Conservation (phyloP, 169 alveolate species). For the Cytauxzoon felis region DNA sequence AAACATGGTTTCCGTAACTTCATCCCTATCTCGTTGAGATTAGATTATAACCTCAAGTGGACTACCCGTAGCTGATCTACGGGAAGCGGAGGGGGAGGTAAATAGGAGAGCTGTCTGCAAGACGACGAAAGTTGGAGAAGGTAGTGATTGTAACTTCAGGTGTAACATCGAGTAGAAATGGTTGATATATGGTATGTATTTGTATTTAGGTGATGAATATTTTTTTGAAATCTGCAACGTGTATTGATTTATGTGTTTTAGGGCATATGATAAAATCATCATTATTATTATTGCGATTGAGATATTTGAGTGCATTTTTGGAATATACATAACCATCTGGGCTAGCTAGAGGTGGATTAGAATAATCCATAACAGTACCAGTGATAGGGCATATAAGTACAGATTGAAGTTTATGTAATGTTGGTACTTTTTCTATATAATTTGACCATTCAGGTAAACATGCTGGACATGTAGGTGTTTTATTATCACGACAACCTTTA, state of each 20-base stretch:
- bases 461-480: slow-evolving; percentile 77
- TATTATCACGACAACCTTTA: slow-evolving; percentile 65
- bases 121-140: no score
- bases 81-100: no score
- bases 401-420: slow-evolving; percentile 74
- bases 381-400: slow-evolving; percentile 79
- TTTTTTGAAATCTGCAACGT: slow-evolving; percentile 58
- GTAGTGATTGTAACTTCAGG: no score
- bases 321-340: slow-evolving; percentile 78
- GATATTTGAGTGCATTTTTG: slow-evolving; percentile 60
- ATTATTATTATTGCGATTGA: slow-evolving; percentile 37
- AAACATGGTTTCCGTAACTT: no score
- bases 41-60: no score
- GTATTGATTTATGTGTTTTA: slow-evolving; percentile 50
- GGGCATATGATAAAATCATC: slow-evolving; percentile 68
- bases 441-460: slow-evolving; percentile 74
- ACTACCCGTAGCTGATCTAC: no score
- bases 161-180: no score
- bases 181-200: no score
- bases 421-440: slow-evolving; percentile 70
- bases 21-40: no score
- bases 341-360: slow-evolving; percentile 81
- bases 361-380: slow-evolving; percentile 77
- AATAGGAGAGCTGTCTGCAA: no score
- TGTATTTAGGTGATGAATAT: slow-evolving; percentile 61